phyloP scores from a whole-genome alignment of 345 rosid genomes.

The Acer negundo region DNA sequence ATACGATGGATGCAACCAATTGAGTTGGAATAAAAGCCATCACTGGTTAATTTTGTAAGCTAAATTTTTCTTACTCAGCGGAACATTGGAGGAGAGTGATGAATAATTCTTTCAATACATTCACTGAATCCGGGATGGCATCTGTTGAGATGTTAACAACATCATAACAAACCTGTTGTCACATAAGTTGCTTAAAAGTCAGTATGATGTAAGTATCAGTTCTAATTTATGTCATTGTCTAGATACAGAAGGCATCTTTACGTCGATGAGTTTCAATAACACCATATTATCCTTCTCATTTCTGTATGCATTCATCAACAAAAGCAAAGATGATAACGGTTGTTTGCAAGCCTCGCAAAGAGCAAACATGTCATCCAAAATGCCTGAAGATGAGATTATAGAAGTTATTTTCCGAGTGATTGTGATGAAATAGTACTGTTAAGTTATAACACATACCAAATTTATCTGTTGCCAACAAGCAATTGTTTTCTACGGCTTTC shows the following conservation, averaged over 20 bases:
- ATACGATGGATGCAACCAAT: too few relatives aligned
- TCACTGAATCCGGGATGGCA: conserved; percentile 32
- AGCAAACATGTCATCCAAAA: conserved; percentile 43
- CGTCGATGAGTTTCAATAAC: conserved; percentile 34
- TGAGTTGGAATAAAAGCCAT: too few relatives aligned
- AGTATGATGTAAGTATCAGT: background rate
- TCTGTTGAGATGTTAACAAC: conserved; percentile 29
- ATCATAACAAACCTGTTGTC: background rate
- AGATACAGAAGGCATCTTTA: conserved; percentile 10
- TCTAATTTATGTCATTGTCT: background rate
- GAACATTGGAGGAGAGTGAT: conserved; percentile 30
- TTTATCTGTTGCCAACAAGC: conserved; percentile 36
- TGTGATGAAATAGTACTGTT: too few relatives aligned
- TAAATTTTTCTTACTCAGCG: conserved; percentile 33
- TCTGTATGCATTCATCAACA: conserved; percentile 32
- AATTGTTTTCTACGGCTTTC: conserved; percentile 33
- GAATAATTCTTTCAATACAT: conserved; percentile 29
- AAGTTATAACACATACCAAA: conserved; percentile 25
- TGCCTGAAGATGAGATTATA: conserved; percentile 24
- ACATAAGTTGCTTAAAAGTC: background rate
- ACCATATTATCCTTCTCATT: conserved; percentile 31
- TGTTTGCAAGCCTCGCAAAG: conserved; percentile 32
- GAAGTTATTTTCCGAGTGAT: background rate
- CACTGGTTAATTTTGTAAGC: too few relatives aligned
- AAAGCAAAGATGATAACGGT: conserved; percentile 37